Evolutionary conservation across 192 early-diverging fungal species (phyloP).

Genomic region (Mycoemilia scoparia): DNA sequence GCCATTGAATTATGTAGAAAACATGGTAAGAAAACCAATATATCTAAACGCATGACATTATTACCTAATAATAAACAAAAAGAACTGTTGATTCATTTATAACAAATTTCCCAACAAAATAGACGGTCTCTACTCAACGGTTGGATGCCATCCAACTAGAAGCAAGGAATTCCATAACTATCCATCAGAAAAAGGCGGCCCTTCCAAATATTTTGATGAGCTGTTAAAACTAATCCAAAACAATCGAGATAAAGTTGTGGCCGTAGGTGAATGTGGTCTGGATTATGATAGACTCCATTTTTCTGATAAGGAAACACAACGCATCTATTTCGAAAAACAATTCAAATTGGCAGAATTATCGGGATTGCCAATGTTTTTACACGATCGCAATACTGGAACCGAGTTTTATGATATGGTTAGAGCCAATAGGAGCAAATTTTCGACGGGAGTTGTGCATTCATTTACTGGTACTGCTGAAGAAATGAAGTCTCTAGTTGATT

Average conservation of each 20-base stretch:
- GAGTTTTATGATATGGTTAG: slow-evolving; percentile 55
- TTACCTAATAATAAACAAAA: slow-evolving; percentile 5
- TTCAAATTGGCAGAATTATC: slow-evolving; percentile 58
- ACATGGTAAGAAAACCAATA: too few species aligned
- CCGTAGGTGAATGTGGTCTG: slow-evolving; percentile 85
- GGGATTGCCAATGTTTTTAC: slow-evolving; percentile 79
- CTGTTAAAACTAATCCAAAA: slow-evolving; percentile 22
- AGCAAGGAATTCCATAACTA: slow-evolving; percentile 47
- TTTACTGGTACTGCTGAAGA: slow-evolving; percentile 64
- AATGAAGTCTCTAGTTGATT: slow-evolving; percentile 34
- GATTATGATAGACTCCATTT: slow-evolving; percentile 90
- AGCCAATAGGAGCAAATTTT: slow-evolving; percentile 39
- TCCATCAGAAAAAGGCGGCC: slow-evolving; percentile 16
- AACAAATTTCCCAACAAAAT: background rate
- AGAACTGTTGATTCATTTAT: too few species aligned
- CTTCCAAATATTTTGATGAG: slow-evolving; percentile 39
- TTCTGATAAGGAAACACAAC: slow-evolving; percentile 53
- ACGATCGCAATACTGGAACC: slow-evolving; percentile 62
- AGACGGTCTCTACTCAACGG: slow-evolving; percentile 48
- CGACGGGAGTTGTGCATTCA: slow-evolving; percentile 72
- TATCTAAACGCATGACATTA: slow-evolving; percentile 2
- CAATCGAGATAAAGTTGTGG: slow-evolving; percentile 46
- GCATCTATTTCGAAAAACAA: slow-evolving; percentile 61
- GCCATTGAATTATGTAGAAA: slow-evolving; percentile 38
- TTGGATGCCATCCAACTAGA: slow-evolving; percentile 74